These are phyloP conservation scores for Teratosphaeria gauchensis DNA, from an alignment of 2,329 filamentous ascomycete genomes.

Conservation along the genomic window DNA sequence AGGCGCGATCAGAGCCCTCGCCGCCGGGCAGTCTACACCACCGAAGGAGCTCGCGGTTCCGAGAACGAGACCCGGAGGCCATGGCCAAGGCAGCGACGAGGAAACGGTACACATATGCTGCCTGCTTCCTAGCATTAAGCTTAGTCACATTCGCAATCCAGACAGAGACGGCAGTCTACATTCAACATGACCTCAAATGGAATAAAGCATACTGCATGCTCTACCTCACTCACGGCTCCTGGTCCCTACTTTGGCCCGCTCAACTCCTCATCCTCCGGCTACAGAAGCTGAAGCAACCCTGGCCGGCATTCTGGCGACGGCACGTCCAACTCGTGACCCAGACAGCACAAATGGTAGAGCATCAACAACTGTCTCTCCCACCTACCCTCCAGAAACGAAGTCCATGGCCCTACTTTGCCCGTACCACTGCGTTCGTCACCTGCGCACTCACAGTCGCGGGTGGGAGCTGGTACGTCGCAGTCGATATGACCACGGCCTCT, in stretches of 20 bases:
- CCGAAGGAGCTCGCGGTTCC: slow-evolving; percentile 53
- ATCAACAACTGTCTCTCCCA: slow-evolving; percentile 60
- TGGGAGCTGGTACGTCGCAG: slow-evolving; percentile 89
- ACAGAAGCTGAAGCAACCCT: slow-evolving; percentile 68
- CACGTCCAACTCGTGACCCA: slow-evolving; percentile 54
- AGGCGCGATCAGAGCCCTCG: slow-evolving; percentile 29
- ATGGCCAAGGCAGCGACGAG: slow-evolving; percentile 55
- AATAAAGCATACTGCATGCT: slow-evolving; percentile 99
- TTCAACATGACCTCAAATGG: slow-evolving; percentile 87
- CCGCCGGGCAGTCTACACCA: slow-evolving; percentile 38
- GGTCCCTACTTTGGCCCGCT: slow-evolving; percentile 77
- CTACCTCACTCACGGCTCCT: slow-evolving; percentile 90
- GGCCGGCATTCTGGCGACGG: slow-evolving; percentile 74
- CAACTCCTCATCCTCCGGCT: slow-evolving; percentile 73
- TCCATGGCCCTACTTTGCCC: slow-evolving; percentile 64
- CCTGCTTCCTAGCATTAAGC: slow-evolving; percentile 71
- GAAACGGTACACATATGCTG: slow-evolving; percentile 79
- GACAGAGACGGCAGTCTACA: slow-evolving; percentile 91
- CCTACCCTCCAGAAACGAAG: slow-evolving; percentile 35
- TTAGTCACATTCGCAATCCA: slow-evolving; percentile 84
- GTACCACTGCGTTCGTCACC: slow-evolving; percentile 73
- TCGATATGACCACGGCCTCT: slow-evolving; percentile 83
- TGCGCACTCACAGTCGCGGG: slow-evolving; percentile 81
- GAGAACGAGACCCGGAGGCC: slow-evolving; percentile 64
- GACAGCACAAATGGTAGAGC: slow-evolving; percentile 77